Evolutionary conservation across 306 rosid genomes (phyloP), one percentile per base, ranked within the genome.

Genomic region (Rubus parviflorus): DNA sequence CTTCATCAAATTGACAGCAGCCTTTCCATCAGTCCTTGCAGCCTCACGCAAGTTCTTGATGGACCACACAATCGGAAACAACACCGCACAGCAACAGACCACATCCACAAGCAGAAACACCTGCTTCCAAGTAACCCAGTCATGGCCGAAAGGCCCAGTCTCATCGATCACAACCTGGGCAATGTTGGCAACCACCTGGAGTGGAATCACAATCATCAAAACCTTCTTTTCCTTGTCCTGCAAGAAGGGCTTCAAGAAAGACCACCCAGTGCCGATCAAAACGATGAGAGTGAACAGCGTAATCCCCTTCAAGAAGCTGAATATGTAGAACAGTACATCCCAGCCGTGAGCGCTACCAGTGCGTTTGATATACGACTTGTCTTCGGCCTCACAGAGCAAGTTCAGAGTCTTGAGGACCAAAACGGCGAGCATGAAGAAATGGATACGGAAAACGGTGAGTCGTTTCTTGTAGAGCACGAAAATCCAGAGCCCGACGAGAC

Each of bases 181-280:
- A 58, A 94, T 90, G 58, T 94, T 94, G 14, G 98, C 97, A 37
- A 94, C 48, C 6, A 94, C 96, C 75, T 94, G 98, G 23, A 94
- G 87, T 4, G 98, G 98, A 46, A 94, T 94, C 35, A 94, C 98
- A 75, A 94, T 85, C 88, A 94, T 94, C 80, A 94, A 81, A 5
- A 94, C 98, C 92, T 92, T 94, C 89, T 94, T 94, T 54, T 92
- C 98, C 89, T 90, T 94, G 73, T 90, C 96, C 83, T 92, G 97
- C 80, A 94, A 85, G 74, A 80, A 94, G 0, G 98, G 98, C 30
- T 94, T 94, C 79, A 94, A 80, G 74, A 94, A 92, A 9, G 98
- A 94, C 98, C 98, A 94, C 4, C 98, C 98, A 10, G 98, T 94
- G 5, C 98, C 98, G 14, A 94, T 94, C 82, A 94, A 75, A 0